These are phyloP conservation scores for Trematosphaeria pertusa DNA, from an alignment of 2,329 filamentous ascomycete species.

Conservation along the genomic window DNA sequence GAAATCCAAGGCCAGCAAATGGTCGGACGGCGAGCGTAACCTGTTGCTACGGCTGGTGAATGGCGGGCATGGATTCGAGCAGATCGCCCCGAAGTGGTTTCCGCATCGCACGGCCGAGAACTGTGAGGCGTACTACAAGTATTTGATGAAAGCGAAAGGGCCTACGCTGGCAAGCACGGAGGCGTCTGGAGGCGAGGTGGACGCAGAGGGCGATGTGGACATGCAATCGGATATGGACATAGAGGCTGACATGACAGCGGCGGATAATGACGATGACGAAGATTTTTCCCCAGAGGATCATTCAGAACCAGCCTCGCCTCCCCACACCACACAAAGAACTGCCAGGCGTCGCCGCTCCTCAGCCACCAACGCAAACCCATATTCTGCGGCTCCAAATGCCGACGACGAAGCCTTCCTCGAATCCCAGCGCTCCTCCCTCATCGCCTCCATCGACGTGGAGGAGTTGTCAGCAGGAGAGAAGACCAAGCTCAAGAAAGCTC, in stretches of 20 bases:
- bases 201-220: no score
- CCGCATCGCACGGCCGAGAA: not conserved
- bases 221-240: not conserved
- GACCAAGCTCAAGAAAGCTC: slow-evolving; percentile 2
- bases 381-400: not conserved
- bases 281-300: not conserved
- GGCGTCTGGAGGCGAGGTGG: no score
- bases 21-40: not conserved
- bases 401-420: not conserved
- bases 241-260: not conserved
- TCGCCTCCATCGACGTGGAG: not conserved
- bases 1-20: not conserved
- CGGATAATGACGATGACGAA: not conserved
- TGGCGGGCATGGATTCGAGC: not conserved
- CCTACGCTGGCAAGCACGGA: no score
- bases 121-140: not conserved
- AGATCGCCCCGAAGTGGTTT: not conserved
- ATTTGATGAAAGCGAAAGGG: not conserved
- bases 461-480: not conserved
- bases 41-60: not conserved
- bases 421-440: not conserved
- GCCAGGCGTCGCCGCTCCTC: no score
- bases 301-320: not conserved
- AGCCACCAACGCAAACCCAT: not conserved
- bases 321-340: no score